Conservation (phyloP, 1,284 basidiomycete species). For the Rhodotorula sp. region DNA sequence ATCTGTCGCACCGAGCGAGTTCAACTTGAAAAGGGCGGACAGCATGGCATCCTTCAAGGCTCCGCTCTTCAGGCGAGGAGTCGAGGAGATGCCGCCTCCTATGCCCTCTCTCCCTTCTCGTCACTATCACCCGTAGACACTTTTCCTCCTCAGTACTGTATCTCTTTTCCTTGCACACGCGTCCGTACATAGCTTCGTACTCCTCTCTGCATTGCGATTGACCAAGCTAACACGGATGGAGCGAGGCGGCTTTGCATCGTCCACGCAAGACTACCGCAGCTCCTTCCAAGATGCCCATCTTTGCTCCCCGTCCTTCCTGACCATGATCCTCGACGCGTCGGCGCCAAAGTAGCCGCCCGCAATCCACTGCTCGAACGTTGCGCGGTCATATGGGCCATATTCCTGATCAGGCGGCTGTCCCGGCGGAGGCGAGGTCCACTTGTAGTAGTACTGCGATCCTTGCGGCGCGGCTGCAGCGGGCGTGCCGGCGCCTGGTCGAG, state of each 20-base stretch:
- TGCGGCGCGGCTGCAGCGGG: slow-evolving; percentile 7
- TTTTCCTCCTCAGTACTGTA: not conserved
- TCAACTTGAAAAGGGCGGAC: slow-evolving; percentile 26
- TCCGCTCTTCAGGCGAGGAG: slow-evolving; percentile 26
- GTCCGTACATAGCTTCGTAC: not conserved
- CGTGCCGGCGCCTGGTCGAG: slow-evolving; percentile 2
- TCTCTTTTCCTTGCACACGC: not conserved
- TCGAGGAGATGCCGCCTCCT: slow-evolving; percentile 7
- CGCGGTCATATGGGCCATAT: slow-evolving; percentile 73
- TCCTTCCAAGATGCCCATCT: slow-evolving; percentile 16
- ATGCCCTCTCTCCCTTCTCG: not conserved
- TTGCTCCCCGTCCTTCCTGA: slow-evolving; percentile 49
- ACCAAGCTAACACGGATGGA: too few relatives aligned
- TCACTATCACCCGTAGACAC: not conserved
- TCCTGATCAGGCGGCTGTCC: slow-evolving; percentile 55
- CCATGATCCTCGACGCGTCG: slow-evolving; percentile 65
- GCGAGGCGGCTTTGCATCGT: too few relatives aligned
- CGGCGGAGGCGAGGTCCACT: slow-evolving; percentile 59
- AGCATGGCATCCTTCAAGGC: slow-evolving; percentile 38
- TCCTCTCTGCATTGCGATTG: not conserved
- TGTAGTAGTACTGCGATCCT: slow-evolving; percentile 62
- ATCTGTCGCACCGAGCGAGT: slow-evolving; percentile 27
- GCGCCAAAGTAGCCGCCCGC: slow-evolving; percentile 71
- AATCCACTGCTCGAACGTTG: slow-evolving; percentile 71
- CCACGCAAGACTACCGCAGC: slow-evolving; percentile 1